Evolutionary conservation across 2,329 filamentous ascomycete genomes (phyloP), one percentile per base, ranked within the genome.

Genomic region (Fusarium sp.): DNA sequence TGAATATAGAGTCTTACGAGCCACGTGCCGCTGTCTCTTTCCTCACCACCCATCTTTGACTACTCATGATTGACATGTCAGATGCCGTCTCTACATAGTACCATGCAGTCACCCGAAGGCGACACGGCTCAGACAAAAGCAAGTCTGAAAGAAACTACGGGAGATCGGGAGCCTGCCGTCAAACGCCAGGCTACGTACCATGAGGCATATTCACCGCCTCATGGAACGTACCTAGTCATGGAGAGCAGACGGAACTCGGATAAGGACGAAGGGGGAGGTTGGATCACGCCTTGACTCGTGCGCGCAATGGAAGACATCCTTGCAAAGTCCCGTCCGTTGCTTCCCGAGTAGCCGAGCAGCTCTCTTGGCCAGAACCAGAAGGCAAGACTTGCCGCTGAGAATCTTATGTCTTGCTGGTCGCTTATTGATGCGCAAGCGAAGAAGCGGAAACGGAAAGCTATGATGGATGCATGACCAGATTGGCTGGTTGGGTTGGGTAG

Each of bases 31-130:
- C 66, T 66, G 72, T 66, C 63, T 71, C 67, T 73, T 75, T 68
- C 54, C 73, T 60, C 45, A 59, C 72, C 45, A 59, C 72, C 70
- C 64, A 69, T 67, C 18, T 75, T 74, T 67, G 74, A 58, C 69
- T 27, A 59, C 65, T 69, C 72, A 75, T 74, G 69, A 64, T 73
- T 70, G 66, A 72, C 66, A 74, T 74, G 66, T 70, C 72, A 75
- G 72, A 73, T 73, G 69, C 69, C 64, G 72, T 64, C 64, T 68
- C 50, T 40, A 69, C n/a, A n/a, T n/a, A n/a, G n/a, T n/a, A n/a
- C 16, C 50, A 54, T 73, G 71, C 68, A 74, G 61, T 72, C 71
- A 74, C 74, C 71, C 71, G 71, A 63, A 62, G 58, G 11, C 5
- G 27, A 24, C 11, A 27, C 63, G 62, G 61, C 61, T 67, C 38